phyloP scores from a whole-genome alignment of 2,329 filamentous ascomycete genomes.

The Fusarium bactridioides region DNA sequence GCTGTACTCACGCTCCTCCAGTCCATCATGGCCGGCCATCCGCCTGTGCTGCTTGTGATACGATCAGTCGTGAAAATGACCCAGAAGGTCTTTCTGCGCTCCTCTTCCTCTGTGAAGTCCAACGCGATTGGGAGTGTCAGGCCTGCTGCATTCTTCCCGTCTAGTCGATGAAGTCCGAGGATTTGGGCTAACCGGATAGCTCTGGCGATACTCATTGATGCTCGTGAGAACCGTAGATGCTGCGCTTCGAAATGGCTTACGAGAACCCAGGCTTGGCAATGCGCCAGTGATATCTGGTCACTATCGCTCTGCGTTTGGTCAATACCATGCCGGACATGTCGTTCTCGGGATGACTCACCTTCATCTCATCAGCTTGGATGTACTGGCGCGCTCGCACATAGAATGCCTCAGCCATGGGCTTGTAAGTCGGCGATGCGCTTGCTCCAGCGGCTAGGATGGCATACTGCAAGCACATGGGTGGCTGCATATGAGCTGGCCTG shows the following conservation, averaged over 20 bases:
- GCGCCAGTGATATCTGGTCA: slow-evolving; percentile 53
- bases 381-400: slow-evolving; percentile 85
- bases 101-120: slow-evolving; percentile 76
- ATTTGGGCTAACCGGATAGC: slow-evolving; percentile 76
- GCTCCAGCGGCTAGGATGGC: slow-evolving; percentile 81
- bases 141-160: slow-evolving; percentile 23
- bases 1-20: slow-evolving; percentile 37
- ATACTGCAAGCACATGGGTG: slow-evolving; percentile 82
- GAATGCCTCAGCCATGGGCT: slow-evolving; percentile 73
- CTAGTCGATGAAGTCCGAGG: slow-evolving; percentile 75
- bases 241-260: slow-evolving; percentile 80
- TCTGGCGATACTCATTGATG: slow-evolving; percentile 79
- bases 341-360: slow-evolving; percentile 47
- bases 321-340: slow-evolving; percentile 62
- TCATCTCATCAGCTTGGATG: slow-evolving; percentile 81
- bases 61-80: slow-evolving; percentile 78
- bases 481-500: slow-evolving; percentile 73
- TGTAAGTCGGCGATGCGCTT: slow-evolving; percentile 73
- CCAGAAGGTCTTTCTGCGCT: slow-evolving; percentile 84
- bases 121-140: slow-evolving; percentile 61
- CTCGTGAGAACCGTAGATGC: slow-evolving; percentile 79
- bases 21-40: slow-evolving; percentile 84
- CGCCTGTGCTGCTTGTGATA: slow-evolving; percentile 85
- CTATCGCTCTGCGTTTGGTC: slow-evolving; percentile 47
- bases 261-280: slow-evolving; percentile 79